Evolutionary conservation across 2,329 filamentous ascomycete species (phyloP).

Genomic region (Hypocreales sp.): DNA sequence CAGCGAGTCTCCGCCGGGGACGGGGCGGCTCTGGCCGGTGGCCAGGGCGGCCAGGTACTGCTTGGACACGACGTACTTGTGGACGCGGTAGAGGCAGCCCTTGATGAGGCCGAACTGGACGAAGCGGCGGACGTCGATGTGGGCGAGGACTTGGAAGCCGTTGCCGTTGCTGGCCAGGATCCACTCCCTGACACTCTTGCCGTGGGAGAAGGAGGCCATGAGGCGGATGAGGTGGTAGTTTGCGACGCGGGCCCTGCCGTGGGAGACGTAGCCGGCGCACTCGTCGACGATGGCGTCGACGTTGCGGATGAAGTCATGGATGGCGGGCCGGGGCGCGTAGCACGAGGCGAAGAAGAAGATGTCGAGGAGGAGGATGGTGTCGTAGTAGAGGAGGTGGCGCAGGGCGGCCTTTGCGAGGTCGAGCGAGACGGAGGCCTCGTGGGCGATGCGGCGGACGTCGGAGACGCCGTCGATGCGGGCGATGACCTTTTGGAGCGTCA

Average conservation of each 20-base stretch:
- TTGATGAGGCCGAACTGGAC: conserved; percentile 96
- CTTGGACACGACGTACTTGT: conserved; percentile 71
- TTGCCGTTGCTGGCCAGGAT: conserved; percentile 56
- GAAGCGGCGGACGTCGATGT: conserved; percentile 77
- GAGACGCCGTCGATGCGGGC: conserved; percentile 82
- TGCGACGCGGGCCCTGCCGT: conserved; percentile 24
- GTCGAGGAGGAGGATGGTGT: conserved; percentile 78
- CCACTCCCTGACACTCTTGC: conserved; percentile 78
- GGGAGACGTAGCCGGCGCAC: conserved; percentile 69
- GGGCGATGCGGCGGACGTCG: conserved; percentile 74
- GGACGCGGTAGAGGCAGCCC: conserved; percentile 79
- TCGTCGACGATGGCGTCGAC: conserved; percentile 64
- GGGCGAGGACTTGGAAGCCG: conserved; percentile 49
- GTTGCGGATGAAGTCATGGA: conserved; percentile 68
- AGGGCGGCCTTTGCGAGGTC: conserved; percentile 76
- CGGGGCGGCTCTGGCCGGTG: conserved; percentile 31
- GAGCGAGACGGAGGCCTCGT: conserved; percentile 71
- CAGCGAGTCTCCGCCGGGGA: conserved; percentile 32
- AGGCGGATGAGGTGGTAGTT: conserved; percentile 62
- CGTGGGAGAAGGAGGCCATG: conserved; percentile 72
- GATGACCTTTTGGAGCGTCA: conserved; percentile 66
- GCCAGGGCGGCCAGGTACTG: conserved; percentile 42
- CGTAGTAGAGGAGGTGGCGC: conserved; percentile 83
- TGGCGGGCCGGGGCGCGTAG: conserved; percentile 66
- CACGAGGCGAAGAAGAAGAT: conserved; percentile 90